A percentile compares a stretch with the other conserved stretches of the same genome.
These are phyloP conservation scores for Hericium erinaceus DNA, from an alignment of 768 basidiomycete genomes.

Conservation along the genomic window DNA sequence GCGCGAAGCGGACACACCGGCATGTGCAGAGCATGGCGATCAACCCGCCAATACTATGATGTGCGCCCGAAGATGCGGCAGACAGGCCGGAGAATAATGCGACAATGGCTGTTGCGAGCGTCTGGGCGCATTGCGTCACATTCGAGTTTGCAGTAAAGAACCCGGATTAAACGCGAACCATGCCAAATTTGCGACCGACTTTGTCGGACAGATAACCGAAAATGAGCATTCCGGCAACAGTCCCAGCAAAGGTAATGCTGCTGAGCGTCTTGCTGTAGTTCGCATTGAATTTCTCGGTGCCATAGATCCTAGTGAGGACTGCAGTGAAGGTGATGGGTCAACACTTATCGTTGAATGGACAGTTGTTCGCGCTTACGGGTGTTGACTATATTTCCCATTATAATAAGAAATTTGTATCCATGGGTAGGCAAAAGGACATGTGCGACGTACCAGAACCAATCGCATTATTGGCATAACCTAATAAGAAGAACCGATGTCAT, in stretches of 20 bases:
- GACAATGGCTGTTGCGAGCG: conserved; percentile 77
- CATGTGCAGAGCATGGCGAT: conserved; percentile 72
- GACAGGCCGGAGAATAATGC: conserved; percentile 77
- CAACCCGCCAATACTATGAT: conserved; percentile 59
- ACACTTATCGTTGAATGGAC: not conserved
- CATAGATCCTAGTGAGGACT: conserved; percentile 69
- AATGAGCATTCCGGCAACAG: conserved; percentile 73
- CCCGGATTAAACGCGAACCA: conserved; percentile 41
- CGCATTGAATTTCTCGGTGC: conserved; percentile 35
- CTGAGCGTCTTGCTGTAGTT: conserved; percentile 57
- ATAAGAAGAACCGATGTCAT: not conserved
- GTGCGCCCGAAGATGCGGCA: conserved; percentile 73
- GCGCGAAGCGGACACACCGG: conserved; percentile 36
- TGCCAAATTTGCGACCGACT: conserved; percentile 66
- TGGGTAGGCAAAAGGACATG: not conserved
- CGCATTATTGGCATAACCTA: conserved; percentile 75
- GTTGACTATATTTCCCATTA: conserved; percentile 38
- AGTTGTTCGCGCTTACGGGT: conserved; percentile 41
- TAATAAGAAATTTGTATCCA: not conserved
- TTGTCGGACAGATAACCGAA: conserved; percentile 85
- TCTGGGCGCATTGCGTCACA: conserved; percentile 31
- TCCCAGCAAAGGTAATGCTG: conserved; percentile 76
- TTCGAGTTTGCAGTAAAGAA: not conserved
- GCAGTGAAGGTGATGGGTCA: conserved; percentile 4
- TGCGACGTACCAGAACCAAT: conserved; percentile 62